Conservation (phyloP, 2,329 filamentous ascomycete genomes). For the Fusarium dlaminii region DNA sequence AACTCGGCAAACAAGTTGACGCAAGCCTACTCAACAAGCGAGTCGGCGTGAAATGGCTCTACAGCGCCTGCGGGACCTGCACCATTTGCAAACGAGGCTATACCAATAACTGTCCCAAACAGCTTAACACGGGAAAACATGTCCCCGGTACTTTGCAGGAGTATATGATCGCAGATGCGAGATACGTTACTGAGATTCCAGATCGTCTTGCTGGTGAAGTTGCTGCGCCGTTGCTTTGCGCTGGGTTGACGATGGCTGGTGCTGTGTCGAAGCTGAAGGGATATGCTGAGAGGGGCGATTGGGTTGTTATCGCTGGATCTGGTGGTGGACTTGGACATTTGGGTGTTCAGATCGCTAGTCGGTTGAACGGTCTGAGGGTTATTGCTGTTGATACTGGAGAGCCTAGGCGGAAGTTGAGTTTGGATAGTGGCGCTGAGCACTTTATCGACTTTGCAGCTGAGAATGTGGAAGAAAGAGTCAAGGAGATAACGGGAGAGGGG, state of each 20-base stretch:
- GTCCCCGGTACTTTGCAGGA: slow-evolving; percentile 47
- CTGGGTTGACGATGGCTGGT: slow-evolving; percentile 47
- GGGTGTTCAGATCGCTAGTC: slow-evolving; percentile 45
- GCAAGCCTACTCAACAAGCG: slow-evolving; percentile 44
- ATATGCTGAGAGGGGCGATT: slow-evolving; percentile 27
- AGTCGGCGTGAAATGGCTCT: slow-evolving; percentile 58
- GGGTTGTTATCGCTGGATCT: slow-evolving; percentile 46
- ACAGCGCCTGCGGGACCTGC: slow-evolving; percentile 52
- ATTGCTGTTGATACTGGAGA: slow-evolving; percentile 45
- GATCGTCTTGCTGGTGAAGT: slow-evolving; percentile 28
- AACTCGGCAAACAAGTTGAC: slow-evolving; percentile 43
- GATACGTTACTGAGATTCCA: slow-evolving; percentile 43
- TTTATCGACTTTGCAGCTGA: slow-evolving; percentile 43
- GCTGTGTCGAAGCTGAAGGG: slow-evolving; percentile 35
- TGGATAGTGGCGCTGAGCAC: slow-evolving; percentile 37
- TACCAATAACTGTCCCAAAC: slow-evolving; percentile 52
- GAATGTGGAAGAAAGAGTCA: slow-evolving; percentile 34
- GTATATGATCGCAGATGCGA: slow-evolving; percentile 43
- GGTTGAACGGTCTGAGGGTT: slow-evolving; percentile 30
- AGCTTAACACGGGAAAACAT: slow-evolving; percentile 53
- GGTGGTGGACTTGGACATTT: slow-evolving; percentile 48
- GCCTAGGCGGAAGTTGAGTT: slow-evolving; percentile 31
- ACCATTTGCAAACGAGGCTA: slow-evolving; percentile 47
- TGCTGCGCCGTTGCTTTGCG: slow-evolving; percentile 46
- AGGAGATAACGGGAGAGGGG: slow-evolving; percentile 40